Evolutionary conservation across 2,329 filamentous ascomycete species (phyloP).

Genomic region (Pseudogymnoascus sp.): DNA sequence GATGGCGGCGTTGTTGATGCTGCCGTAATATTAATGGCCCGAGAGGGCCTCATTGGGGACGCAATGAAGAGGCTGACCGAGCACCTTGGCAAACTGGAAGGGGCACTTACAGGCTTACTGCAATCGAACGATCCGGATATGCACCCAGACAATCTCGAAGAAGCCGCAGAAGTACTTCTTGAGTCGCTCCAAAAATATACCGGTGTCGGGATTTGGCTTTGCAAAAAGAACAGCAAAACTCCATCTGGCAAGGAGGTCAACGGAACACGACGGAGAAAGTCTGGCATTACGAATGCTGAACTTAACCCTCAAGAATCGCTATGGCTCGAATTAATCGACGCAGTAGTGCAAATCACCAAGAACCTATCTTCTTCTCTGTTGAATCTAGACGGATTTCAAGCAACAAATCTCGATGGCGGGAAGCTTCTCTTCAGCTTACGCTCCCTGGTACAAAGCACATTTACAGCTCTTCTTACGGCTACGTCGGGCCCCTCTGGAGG

Average conservation of each 20-base stretch:
- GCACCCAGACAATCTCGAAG: slow-evolving; percentile 48
- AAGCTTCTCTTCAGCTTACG: slow-evolving; percentile 63
- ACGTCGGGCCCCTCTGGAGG: slow-evolving; percentile 47
- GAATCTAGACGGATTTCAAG: slow-evolving; percentile 23
- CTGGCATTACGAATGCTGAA: slow-evolving; percentile 33
- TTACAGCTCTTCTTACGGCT: slow-evolving; percentile 74
- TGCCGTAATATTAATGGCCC: slow-evolving; percentile 80
- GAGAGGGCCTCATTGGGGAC: slow-evolving; percentile 73
- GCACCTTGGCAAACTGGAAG: slow-evolving; percentile 73
- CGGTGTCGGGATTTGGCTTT: slow-evolving; percentile 91
- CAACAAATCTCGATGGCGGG: slow-evolving; percentile 42
- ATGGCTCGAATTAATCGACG: slow-evolving; percentile 56
- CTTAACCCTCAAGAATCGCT: slow-evolving; percentile 48
- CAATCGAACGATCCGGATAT: slow-evolving; percentile 50
- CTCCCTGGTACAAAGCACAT: slow-evolving; percentile 78
- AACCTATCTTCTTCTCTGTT: slow-evolving; percentile 52
- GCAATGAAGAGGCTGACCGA: slow-evolving; percentile 80
- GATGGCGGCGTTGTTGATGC: slow-evolving; percentile 85
- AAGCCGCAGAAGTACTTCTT: slow-evolving; percentile 66
- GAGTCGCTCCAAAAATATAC: slow-evolving; percentile 79
- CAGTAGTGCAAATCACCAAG: slow-evolving; percentile 56
- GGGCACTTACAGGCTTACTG: slow-evolving; percentile 67
- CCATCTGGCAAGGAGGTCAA: slow-evolving; percentile 19
- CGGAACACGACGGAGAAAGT: slow-evolving; percentile 34
- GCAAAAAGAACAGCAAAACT: slow-evolving; percentile 72